Conservation (phyloP, 2,329 filamentous ascomycete species). For the Neospermospora avenae region DNA sequence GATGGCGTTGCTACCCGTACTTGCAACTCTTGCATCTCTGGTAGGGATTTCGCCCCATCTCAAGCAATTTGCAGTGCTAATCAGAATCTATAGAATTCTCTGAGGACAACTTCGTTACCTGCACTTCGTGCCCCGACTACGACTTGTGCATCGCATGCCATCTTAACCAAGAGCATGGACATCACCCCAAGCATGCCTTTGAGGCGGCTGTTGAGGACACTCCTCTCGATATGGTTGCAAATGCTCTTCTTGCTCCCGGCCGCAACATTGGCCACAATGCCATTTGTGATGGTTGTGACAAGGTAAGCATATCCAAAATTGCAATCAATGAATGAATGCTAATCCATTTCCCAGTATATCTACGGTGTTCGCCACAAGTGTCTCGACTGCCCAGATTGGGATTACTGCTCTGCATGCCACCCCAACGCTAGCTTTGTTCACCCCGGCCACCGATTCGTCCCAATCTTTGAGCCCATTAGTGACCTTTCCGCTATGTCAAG, state of each 20-base stretch:
- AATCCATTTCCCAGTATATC: slow-evolving; percentile 54
- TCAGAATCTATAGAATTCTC: slow-evolving; percentile 44
- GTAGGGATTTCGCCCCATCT: slow-evolving; percentile 38
- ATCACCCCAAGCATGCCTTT: slow-evolving; percentile 86
- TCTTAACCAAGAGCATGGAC: slow-evolving; percentile 72
- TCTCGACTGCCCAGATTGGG: slow-evolving; percentile 94
- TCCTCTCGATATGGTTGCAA: slow-evolving; percentile 57
- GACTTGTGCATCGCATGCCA: slow-evolving; percentile 89
- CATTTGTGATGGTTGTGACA: slow-evolving; percentile 92
- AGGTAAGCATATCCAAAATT: not conserved
- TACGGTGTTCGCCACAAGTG: slow-evolving; percentile 93
- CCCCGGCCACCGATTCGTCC: slow-evolving; percentile 81
- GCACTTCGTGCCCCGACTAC: slow-evolving; percentile 80
- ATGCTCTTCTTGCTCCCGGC: slow-evolving; percentile 70
- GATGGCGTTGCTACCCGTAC: slow-evolving; percentile 39
- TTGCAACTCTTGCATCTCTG: slow-evolving; percentile 63
- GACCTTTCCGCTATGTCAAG: slow-evolving; percentile 41
- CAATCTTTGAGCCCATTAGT: slow-evolving; percentile 72
- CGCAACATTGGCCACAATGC: slow-evolving; percentile 81
- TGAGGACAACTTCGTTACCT: slow-evolving; percentile 81
- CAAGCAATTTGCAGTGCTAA: slow-evolving; percentile 30
- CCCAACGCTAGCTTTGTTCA: slow-evolving; percentile 66
- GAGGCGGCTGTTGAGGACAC: slow-evolving; percentile 62
- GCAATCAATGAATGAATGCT: not conserved
- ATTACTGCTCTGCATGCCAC: slow-evolving; percentile 81